Evolutionary conservation across 495 filamentous ascomycete genomes (phyloP).

Genomic region (Talaromyces stipitatus): DNA sequence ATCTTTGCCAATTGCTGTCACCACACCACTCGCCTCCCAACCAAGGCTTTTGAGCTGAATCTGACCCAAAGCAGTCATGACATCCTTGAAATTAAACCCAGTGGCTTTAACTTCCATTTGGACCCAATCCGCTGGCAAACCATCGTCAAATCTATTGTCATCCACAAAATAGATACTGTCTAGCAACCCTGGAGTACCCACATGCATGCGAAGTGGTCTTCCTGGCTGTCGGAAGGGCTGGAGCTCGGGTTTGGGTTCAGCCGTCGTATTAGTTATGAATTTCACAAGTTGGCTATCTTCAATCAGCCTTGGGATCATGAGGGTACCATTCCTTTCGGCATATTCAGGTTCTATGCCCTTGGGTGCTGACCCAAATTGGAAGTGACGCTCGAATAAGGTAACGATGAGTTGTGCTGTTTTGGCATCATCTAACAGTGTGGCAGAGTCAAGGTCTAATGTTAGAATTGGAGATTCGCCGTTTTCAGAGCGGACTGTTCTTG

Average conservation of each 20-base stretch:
- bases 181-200: constrained; percentile 17
- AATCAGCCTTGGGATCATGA: constrained; percentile 18
- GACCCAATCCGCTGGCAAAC: constrained; percentile 18
- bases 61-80: constrained; percentile 27
- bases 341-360: no score
- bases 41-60: constrained; percentile 25
- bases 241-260: no score
- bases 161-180: constrained; percentile 30
- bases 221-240: constrained; percentile 20
- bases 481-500: no score
- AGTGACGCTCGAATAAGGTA: no score
- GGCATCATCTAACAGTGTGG: no score
- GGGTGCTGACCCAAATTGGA: no score
- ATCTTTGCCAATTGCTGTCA: constrained; percentile 22
- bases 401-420: no score
- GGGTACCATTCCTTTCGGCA: no score
- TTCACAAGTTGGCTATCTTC: constrained; percentile 2
- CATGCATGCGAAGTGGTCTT: constrained; percentile 19
- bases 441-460: no score
- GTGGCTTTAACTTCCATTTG: constrained; percentile 22
- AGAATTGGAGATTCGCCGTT: no score
- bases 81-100: constrained; percentile 40
- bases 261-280: no score
- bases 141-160: constrained; percentile 8
- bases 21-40: constrained; percentile 33